Evolutionary conservation across 371 early-diverging fungal genomes (phyloP), one percentile per base, ranked within the genome.

Genomic region (Circinella umbellata): DNA sequence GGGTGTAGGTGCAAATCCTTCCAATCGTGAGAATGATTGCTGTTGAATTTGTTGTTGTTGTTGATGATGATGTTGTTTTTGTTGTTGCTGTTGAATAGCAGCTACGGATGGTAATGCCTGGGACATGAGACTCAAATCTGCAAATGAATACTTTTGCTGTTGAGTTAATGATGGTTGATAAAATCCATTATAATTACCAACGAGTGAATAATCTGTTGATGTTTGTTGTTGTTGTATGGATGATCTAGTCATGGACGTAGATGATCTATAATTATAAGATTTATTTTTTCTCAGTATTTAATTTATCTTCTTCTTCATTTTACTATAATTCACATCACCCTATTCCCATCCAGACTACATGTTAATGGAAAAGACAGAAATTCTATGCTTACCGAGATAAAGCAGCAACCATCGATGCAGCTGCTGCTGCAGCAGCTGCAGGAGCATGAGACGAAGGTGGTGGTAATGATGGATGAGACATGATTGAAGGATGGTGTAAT

Each of bases 381-480:
- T 18, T 15, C 11, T 47, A 47, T 47, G 9, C 14, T 57, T 57
- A 57, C 57, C 57, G 57, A 57, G 57, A 57, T 27, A 57, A 34
- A 13, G 57, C 57, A 10, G 57, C 57, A 47, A 35, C 38, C 49
- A 64, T 64, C 18, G 70, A 59, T n/a, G 61, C 70, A 36, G 70
- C 70, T 47, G 47, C 47, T 47, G 47, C 47, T 1, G 51, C 51
- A 4, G 51, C 42, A 42, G 51, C 14, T 51, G 51, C n/a, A 51
- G 8, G 51, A 51, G 51, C 4, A 47, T 27, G 27, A 9, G 11
- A 6, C 42, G 42, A 42, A 3, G 42, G 42, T 9, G 42, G 42
- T 42, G 42, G 42, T 42, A 11, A 27, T 27, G 27, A 27, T 27
- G 47, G 47, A 47, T 47, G 51, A 51, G 51, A 15, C 51, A 51